A percentile compares a stretch with the other conserved stretches of the same genome.
Conservation (phyloP, 495 filamentous ascomycete genomes). For the Penicillium flavigenum region DNA sequence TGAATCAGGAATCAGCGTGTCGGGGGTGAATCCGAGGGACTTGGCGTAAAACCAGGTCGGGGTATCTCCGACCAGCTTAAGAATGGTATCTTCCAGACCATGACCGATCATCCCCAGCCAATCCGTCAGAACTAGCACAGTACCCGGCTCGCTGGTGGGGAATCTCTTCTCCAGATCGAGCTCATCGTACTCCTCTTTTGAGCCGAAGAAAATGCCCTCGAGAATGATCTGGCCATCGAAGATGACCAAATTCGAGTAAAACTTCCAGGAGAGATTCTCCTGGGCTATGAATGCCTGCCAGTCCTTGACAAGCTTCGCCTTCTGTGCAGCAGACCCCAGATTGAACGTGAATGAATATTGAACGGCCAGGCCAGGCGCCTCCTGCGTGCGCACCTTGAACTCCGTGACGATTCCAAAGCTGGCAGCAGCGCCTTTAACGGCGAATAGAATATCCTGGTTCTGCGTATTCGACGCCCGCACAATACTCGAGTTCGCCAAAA, state of each 20-base stretch:
- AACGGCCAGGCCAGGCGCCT: constrained; percentile 35
- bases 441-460: constrained; percentile 54
- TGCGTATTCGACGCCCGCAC: constrained; percentile 36
- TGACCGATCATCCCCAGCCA: constrained; percentile 55
- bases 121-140: constrained; percentile 47
- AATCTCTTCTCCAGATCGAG: constrained; percentile 34
- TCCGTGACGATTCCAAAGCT: constrained; percentile 49
- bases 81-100: constrained; percentile 46
- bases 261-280: constrained; percentile 51
- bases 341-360: constrained; percentile 39
- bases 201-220: constrained; percentile 44
- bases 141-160: constrained; percentile 29
- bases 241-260: constrained; percentile 41
- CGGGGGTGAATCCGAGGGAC: constrained; percentile 41
- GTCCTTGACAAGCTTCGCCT: constrained; percentile 37
- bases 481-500: constrained; percentile 55
- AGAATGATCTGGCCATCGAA: constrained; percentile 31
- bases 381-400: constrained; percentile 45
- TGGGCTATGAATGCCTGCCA: constrained; percentile 41
- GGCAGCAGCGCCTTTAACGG: constrained; percentile 48
- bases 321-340: constrained; percentile 29
- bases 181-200: constrained; percentile 37
- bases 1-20: constrained; percentile 36
- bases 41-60: constrained; percentile 43
- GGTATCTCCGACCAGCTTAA: constrained; percentile 27